Conservation (phyloP, 345 rosid genomes). For the Tarenaya hassleriana region DNA sequence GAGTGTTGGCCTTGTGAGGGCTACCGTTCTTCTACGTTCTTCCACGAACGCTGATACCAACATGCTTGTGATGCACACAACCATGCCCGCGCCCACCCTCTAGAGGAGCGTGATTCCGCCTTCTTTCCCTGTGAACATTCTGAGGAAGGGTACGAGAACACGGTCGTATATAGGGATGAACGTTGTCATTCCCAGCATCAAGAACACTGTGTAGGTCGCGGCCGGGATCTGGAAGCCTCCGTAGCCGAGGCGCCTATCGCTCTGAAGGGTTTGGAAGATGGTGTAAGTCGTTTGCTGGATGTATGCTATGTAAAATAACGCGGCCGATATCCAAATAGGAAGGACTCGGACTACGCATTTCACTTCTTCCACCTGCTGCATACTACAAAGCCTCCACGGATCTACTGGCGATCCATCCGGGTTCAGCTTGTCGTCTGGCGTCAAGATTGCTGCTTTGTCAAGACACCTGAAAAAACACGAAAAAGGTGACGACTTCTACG, state of each 20-base stretch:
- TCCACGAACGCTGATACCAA: conserved; percentile 31
- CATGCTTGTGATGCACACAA: conserved; percentile 32
- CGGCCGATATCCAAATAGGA: conserved; percentile 53
- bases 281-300: conserved; percentile 53
- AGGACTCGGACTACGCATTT: conserved; percentile 50
- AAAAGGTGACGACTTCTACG: too few relatives aligned
- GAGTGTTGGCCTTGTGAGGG: conserved; percentile 26
- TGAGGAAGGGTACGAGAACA: conserved; percentile 37
- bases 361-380: conserved; percentile 65
- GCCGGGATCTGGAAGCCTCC: conserved; percentile 49
- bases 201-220: conserved; percentile 40
- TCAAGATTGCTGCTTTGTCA: conserved; percentile 34
- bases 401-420: conserved; percentile 40
- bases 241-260: conserved; percentile 36
- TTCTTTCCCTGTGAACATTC: conserved; percentile 35
- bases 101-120: conserved; percentile 41
- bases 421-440: conserved; percentile 31
- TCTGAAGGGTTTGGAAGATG: conserved; percentile 54
- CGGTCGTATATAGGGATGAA: conserved; percentile 55
- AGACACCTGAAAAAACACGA: conserved; percentile 32
- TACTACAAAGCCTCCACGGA: conserved; percentile 63
- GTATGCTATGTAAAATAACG: conserved; percentile 34
- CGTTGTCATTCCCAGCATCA: conserved; percentile 44
- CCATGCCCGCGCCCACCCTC: conserved; percentile 34
- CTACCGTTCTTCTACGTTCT: conserved; percentile 23